phyloP scores from a whole-genome alignment of 805 yeast species.

The Danielia oregonensis region DNA sequence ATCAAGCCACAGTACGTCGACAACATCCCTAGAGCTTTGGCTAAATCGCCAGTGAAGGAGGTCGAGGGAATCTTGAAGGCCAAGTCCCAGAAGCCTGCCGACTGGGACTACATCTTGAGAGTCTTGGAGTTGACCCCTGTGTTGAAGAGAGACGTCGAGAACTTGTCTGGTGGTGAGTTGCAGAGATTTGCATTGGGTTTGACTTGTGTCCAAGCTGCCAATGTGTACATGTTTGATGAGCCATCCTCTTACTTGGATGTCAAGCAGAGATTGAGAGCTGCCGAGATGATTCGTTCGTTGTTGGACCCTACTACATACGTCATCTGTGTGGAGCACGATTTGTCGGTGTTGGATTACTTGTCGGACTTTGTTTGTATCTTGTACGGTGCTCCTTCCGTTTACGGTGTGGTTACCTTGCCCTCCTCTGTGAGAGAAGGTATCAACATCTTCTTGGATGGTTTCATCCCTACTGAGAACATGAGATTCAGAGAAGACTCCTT shows the following conservation, averaged over 20 bases:
- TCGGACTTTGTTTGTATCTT: slow-evolving; percentile 96
- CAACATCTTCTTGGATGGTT: slow-evolving; percentile 97
- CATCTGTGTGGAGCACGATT: slow-evolving; percentile 97
- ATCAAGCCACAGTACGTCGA: slow-evolving; percentile 99
- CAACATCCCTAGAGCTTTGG: slow-evolving; percentile 91
- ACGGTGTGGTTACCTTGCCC: slow-evolving; percentile 97
- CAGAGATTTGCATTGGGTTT: slow-evolving; percentile 98
- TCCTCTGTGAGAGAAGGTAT: slow-evolving; percentile 98
- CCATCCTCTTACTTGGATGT: slow-evolving; percentile 98
- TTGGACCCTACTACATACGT: slow-evolving; percentile 75
- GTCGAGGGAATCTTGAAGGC: slow-evolving; percentile 81
- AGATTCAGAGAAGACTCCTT: slow-evolving; percentile 95
- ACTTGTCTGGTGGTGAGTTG: slow-evolving; percentile 96
- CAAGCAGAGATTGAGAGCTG: slow-evolving; percentile 97
- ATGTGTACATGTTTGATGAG: slow-evolving; percentile 98
- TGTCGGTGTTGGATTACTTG: slow-evolving; percentile 93
- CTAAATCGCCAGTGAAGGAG: slow-evolving; percentile 77
- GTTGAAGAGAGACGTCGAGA: slow-evolving; percentile 80
- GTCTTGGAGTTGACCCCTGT: slow-evolving; percentile 74
- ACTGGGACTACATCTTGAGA: slow-evolving; percentile 60
- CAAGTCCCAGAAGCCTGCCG: slow-evolving; percentile 69
- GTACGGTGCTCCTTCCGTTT: slow-evolving; percentile 97
- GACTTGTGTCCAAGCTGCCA: slow-evolving; percentile 93
- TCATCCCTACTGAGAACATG: slow-evolving; percentile 93
- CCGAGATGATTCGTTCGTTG: slow-evolving; percentile 85